Conservation (phyloP, 2,329 filamentous ascomycete genomes). For the Botrytis byssoidea region DNA sequence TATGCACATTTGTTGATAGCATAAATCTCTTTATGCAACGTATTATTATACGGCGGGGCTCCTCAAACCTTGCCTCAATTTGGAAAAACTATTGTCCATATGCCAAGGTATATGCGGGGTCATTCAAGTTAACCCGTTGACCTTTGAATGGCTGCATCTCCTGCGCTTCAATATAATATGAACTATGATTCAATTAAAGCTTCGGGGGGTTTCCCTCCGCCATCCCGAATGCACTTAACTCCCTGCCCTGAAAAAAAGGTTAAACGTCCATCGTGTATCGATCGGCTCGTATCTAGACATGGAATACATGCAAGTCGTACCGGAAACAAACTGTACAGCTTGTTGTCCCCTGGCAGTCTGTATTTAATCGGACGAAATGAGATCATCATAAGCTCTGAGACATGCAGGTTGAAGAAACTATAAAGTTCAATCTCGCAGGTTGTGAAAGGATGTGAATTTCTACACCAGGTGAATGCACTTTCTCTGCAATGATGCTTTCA, state of each 20-base stretch:
- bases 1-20: not conserved
- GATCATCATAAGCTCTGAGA: slow-evolving; percentile 4
- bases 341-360: slow-evolving; percentile 4
- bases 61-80: not conserved
- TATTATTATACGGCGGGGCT: not conserved
- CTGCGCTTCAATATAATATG: not conserved
- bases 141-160: slow-evolving; percentile 7
- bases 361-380: slow-evolving; percentile 17
- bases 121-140: not conserved
- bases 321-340: not conserved
- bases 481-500: slow-evolving; percentile 2
- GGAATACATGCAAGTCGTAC: slow-evolving; percentile 10
- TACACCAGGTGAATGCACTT: not conserved
- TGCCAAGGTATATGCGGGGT: slow-evolving; percentile 18
- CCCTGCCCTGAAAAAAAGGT: not conserved
- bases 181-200: not conserved
- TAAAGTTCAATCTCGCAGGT: slow-evolving; percentile 11
- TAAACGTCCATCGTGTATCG: not conserved
- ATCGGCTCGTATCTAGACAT: slow-evolving; percentile 1
- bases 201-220: slow-evolving; percentile 17
- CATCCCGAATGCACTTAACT: not conserved
- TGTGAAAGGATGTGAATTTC: slow-evolving; percentile 1
- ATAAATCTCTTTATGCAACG: not conserved
- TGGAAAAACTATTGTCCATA: slow-evolving; percentile 12
- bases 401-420: slow-evolving; percentile 4